Conservation (phyloP, 2,329 filamentous ascomycete species). For the Paraphoma chrysanthemicola region DNA sequence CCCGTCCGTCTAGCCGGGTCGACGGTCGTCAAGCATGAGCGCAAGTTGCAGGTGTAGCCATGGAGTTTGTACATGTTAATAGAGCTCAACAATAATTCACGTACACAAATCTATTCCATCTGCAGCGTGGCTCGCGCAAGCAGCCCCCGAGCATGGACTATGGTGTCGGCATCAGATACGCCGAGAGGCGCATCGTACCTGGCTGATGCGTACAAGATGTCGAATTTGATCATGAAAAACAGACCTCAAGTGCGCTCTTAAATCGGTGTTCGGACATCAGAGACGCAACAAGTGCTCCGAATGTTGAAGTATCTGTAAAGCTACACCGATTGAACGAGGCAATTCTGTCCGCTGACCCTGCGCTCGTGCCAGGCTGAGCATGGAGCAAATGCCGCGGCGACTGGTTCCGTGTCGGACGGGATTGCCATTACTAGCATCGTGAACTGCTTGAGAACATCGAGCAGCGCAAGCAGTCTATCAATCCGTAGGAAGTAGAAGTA, state of each 20-base stretch:
- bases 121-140: background rate
- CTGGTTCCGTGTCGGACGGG: constrained; percentile 24
- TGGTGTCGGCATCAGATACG: background rate
- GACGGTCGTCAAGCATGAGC: too few relatives aligned
- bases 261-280: background rate
- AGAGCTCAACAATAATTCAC: background rate
- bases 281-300: background rate
- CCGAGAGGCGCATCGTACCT: background rate
- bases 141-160: background rate
- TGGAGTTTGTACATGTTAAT: background rate
- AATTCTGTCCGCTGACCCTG: constrained; percentile 25
- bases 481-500: background rate
- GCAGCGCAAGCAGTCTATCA: background rate
- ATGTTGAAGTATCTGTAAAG: background rate
- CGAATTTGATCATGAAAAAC: background rate
- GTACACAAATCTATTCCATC: too few relatives aligned
- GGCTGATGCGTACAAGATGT: background rate
- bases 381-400: constrained; percentile 36
- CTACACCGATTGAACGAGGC: constrained; percentile 15
- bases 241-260: background rate
- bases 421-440: constrained; percentile 23
- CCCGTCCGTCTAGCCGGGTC: too few relatives aligned
- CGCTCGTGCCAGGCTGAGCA: constrained; percentile 9
- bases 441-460: background rate
- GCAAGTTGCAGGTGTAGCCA: too few relatives aligned